Conservation (phyloP, 306 rosid genomes). For the Purshia tridentata region DNA sequence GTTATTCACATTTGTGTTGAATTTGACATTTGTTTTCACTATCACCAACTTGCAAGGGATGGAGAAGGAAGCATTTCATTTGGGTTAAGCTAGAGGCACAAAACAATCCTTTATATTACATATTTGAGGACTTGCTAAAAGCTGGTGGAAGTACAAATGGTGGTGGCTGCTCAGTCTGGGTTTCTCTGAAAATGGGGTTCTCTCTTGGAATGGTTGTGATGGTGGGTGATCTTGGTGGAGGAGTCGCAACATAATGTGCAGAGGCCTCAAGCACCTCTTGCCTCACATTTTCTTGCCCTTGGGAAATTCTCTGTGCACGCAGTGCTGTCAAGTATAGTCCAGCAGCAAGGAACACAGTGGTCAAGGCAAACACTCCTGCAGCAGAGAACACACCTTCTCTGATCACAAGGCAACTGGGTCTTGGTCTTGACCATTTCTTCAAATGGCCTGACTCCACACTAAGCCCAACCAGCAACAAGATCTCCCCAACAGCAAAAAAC, state of each 20-base stretch:
- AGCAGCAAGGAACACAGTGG: slow-evolving; percentile 70
- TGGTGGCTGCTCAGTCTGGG: slow-evolving; percentile 22
- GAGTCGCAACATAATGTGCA: slow-evolving; percentile 35
- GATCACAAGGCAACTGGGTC: slow-evolving; percentile 46
- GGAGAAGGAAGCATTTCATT: too few relatives aligned
- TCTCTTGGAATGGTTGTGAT: slow-evolving; percentile 57
- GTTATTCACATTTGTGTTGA: too few relatives aligned
- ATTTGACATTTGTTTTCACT: too few relatives aligned
- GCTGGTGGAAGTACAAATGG: slow-evolving; percentile 40
- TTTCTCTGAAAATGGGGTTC: slow-evolving; percentile 50
- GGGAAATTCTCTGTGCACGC: slow-evolving; percentile 55
- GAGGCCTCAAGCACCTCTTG: slow-evolving; percentile 59
- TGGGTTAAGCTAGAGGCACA: too few relatives aligned
- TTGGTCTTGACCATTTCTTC: slow-evolving; percentile 68
- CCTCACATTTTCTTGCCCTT: slow-evolving; percentile 45
- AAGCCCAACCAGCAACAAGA: slow-evolving; percentile 63
- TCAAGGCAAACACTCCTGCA: slow-evolving; percentile 67
- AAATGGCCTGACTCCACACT: slow-evolving; percentile 86
- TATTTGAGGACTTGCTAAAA: slow-evolving; percentile 39
- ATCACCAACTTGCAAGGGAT: too few relatives aligned
- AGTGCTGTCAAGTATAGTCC: slow-evolving; percentile 70
- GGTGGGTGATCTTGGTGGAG: slow-evolving; percentile 74
- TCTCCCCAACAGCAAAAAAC: slow-evolving; percentile 84
- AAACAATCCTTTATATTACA: slow-evolving; percentile 14
- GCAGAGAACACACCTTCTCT: slow-evolving; percentile 71